Percentiles rank a stretch among this genome's conserved stretches.
phyloP scores from a whole-genome alignment of 2,329 filamentous ascomycete genomes.

The Sporothrix pseudoabietina region DNA sequence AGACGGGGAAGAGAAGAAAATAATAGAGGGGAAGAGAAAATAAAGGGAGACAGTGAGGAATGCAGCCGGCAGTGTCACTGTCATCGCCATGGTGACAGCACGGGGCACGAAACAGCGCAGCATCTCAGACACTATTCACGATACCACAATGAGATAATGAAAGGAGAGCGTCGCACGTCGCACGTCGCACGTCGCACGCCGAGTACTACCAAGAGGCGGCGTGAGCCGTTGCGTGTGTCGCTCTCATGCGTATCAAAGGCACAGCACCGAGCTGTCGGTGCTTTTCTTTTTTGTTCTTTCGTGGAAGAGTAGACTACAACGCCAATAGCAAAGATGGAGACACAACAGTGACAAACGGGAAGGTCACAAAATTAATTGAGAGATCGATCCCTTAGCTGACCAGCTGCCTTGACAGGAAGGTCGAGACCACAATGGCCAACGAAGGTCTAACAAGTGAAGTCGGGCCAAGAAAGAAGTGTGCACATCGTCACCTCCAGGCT shows the following conservation, averaged over 20 bases:
- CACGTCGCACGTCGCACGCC: neutral
- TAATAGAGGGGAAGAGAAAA: neutral
- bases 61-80: neutral
- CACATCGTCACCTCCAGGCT: neutral
- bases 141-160: neutral
- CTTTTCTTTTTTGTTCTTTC: neutral
- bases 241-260: neutral
- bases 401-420: slow-evolving; percentile 20
- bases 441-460: neutral
- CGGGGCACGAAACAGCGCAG: neutral
- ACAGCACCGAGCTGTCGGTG: neutral
- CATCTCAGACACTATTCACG: neutral
- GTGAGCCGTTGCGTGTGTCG: neutral
- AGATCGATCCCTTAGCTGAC: neutral
- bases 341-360: neutral
- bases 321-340: neutral
- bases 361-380: neutral
- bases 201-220: neutral
- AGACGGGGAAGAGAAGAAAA: neutral
- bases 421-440: neutral
- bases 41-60: neutral
- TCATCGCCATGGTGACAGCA: slow-evolving; percentile 20
- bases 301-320: neutral
- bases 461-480: neutral
- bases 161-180: neutral